Conservation (phyloP, 257 asterid genomes). For the Solanum habrochaites region DNA sequence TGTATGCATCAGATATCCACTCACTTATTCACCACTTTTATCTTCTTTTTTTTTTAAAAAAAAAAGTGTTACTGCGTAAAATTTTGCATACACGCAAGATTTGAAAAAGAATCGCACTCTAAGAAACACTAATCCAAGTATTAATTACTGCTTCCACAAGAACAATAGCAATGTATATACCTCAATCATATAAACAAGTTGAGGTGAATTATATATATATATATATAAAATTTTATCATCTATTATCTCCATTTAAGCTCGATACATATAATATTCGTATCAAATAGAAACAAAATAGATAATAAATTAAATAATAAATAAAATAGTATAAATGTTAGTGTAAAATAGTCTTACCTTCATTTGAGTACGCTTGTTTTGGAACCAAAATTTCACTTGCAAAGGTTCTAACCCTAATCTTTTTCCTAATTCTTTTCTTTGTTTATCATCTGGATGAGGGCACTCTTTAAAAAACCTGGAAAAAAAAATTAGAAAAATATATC, state of each 20-base stretch:
- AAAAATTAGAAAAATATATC: not conserved
- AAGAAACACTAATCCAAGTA: not conserved
- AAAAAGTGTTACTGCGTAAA: not conserved
- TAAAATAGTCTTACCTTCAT: slow-evolving; percentile 37
- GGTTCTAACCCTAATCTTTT: slow-evolving; percentile 64
- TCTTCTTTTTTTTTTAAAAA: too few relatives aligned
- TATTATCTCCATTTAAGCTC: not conserved
- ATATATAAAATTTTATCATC: not conserved
- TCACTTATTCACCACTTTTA: not conserved
- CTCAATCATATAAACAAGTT: not conserved
- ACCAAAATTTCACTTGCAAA: slow-evolving; percentile 90
- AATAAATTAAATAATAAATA: not conserved
- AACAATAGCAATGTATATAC: not conserved
- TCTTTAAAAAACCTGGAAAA: slow-evolving; percentile 65
- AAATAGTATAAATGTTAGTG: not conserved
- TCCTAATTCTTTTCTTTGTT: slow-evolving; percentile 88
- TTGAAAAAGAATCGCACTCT: not conserved
- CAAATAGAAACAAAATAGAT: not conserved
- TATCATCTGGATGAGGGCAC: slow-evolving; percentile 94
- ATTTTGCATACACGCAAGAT: too few relatives aligned
- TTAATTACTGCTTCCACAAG: not conserved
- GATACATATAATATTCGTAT: not conserved
- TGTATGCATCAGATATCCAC: not conserved
- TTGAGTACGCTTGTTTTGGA: slow-evolving; percentile 89
- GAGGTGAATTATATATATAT: not conserved